A percentile compares a stretch with the other conserved stretches of the same genome.
Evolutionary conservation across 352 stramenopile species (phyloP).

Genomic region (Phytophthora rubi): DNA sequence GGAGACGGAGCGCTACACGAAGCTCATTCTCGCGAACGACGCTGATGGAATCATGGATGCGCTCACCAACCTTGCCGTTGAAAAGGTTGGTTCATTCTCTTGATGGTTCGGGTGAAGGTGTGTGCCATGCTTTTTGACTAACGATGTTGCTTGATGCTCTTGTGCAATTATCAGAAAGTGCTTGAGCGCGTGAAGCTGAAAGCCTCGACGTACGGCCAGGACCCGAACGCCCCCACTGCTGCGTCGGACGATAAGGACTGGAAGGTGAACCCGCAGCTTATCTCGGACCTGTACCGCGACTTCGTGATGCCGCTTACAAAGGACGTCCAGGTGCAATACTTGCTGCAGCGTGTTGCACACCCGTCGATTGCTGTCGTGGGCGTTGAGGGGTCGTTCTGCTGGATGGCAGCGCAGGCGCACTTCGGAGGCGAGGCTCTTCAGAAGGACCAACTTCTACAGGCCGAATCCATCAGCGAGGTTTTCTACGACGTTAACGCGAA

Average conservation of each 20-base stretch:
- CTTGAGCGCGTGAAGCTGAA: constrained; percentile 95
- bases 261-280: constrained; percentile 97
- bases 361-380: constrained; percentile 76
- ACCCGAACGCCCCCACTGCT: constrained; percentile 62
- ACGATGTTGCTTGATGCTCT: not conserved
- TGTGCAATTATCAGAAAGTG: constrained; percentile 61
- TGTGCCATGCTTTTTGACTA: not conserved
- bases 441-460: constrained; percentile 60
- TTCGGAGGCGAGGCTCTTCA: constrained; percentile 58
- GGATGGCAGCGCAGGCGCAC: constrained; percentile 69
- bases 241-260: constrained; percentile 48
- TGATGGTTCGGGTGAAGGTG: not conserved
- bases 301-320: constrained; percentile 99
- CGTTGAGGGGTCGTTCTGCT: constrained; percentile 79
- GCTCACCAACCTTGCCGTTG: constrained; percentile 94
- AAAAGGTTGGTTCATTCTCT: constrained; percentile 67
- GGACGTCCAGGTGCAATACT: constrained; percentile 96
- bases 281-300: constrained; percentile 97
- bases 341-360: constrained; percentile 85
- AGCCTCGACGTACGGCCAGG: constrained; percentile 95
- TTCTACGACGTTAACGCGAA: constrained; percentile 85
- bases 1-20: constrained; percentile 91
- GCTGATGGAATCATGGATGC: constrained; percentile 96
- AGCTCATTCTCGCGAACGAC: constrained; percentile 93
- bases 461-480: constrained; percentile 74